Percentiles rank a stretch among this genome's conserved stretches.
phyloP scores from a whole-genome alignment of 495 filamentous ascomycete genomes.

The Talaromyces liani region DNA sequence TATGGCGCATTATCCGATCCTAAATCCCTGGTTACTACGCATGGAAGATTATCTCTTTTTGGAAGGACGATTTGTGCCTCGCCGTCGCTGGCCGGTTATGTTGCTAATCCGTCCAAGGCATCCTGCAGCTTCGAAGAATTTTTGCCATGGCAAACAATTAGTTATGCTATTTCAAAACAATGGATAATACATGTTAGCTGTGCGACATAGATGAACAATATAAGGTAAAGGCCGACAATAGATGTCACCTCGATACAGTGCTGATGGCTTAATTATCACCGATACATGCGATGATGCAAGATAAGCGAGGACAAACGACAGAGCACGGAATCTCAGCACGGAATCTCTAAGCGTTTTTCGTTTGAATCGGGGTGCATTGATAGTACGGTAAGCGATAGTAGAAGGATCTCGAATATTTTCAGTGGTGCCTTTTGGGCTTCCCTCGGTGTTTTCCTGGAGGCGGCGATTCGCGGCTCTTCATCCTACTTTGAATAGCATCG shows the following conservation, averaged over 20 bases:
- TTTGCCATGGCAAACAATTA: neutral
- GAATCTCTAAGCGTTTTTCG: neutral
- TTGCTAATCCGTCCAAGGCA: neutral
- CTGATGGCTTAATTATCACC: neutral
- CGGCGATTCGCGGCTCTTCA: neutral
- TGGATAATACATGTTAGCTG: neutral
- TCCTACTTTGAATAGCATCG: neutral
- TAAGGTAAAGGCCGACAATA: neutral
- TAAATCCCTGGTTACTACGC: neutral
- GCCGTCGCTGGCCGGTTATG: neutral
- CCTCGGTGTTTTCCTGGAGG: too few species aligned
- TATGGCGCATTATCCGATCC: neutral
- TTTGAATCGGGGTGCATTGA: neutral
- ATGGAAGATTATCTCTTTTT: neutral
- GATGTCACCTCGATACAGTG: neutral
- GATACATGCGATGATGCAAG: neutral
- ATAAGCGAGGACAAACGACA: neutral
- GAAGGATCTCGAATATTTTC: neutral
- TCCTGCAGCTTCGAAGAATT: neutral
- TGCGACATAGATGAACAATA: neutral
- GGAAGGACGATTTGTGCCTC: neutral
- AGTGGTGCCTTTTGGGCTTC: neutral
- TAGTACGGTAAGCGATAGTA: neutral
- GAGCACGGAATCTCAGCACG: too few species aligned
- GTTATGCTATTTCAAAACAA: neutral